These are phyloP conservation scores for Plantago ovata DNA, from an alignment of 257 asterid species.

Conservation along the genomic window DNA sequence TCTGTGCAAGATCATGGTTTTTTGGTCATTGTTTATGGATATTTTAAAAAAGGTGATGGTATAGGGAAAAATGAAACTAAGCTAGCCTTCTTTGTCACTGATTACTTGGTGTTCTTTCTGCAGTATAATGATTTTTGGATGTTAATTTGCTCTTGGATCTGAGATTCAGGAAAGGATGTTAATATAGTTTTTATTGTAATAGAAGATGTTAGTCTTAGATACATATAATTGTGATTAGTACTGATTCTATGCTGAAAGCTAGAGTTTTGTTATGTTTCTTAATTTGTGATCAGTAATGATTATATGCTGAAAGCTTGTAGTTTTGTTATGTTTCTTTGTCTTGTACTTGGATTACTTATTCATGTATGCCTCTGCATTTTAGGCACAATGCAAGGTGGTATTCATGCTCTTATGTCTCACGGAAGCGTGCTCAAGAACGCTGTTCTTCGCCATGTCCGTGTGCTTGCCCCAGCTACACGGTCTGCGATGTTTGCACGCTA, in stretches of 20 bases:
- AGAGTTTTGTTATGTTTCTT: too few relatives aligned
- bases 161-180: too few relatives aligned
- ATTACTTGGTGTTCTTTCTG: neutral
- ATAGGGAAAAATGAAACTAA: neutral
- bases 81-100: neutral
- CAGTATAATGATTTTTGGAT: neutral
- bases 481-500: conserved; percentile 44
- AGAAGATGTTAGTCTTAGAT: too few relatives aligned
- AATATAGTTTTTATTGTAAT: too few relatives aligned
- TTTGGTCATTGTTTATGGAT: too few relatives aligned
- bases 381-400: conserved; percentile 90
- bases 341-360: neutral
- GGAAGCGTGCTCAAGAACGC: conserved; percentile 64
- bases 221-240: too few relatives aligned
- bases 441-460: conserved; percentile 61
- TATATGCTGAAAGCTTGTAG: neutral
- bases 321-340: too few relatives aligned
- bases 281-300: too few relatives aligned
- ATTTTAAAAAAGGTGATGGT: too few relatives aligned
- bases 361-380: conserved; percentile 3
- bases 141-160: neutral
- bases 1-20: too few relatives aligned
- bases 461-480: conserved; percentile 42
- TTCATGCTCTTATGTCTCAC: conserved; percentile 57
- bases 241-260: too few relatives aligned